Percentiles rank a stretch among this genome's conserved stretches.
Conservation (phyloP, 129 eudicot species). For the Smallanthus sonchifolius region DNA sequence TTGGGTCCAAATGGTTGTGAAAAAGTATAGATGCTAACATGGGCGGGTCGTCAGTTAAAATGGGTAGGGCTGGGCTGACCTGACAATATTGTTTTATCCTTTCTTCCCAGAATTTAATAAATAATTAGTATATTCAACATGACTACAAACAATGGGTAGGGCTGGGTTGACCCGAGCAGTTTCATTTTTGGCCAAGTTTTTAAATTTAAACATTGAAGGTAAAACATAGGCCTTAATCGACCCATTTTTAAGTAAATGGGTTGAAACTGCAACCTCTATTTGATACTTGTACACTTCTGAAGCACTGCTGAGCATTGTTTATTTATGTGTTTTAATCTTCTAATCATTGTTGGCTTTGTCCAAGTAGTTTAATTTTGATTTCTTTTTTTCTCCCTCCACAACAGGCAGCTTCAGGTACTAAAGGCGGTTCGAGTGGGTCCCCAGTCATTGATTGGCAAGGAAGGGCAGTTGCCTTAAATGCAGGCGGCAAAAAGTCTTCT, state of each 20-base stretch:
- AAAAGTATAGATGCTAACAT: not conserved
- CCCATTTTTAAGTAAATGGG: not conserved
- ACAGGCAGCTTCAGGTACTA: constrained; percentile 99
- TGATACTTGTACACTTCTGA: not conserved
- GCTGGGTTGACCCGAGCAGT: not conserved
- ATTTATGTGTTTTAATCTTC: not conserved
- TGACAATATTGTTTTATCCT: not conserved
- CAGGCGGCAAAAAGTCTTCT: constrained; percentile 75
- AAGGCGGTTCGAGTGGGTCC: constrained; percentile 99
- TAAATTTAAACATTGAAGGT: not conserved
- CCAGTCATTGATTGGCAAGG: constrained; percentile 98
- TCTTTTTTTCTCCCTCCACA: not conserved
- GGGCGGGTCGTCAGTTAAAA: not conserved
- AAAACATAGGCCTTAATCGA: not conserved
- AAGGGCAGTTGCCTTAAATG: constrained; percentile 94
- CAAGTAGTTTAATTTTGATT: constrained; percentile 9
- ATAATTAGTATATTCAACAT: not conserved
- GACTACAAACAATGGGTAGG: not conserved
- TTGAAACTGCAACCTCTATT: not conserved
- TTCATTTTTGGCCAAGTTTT: not conserved
- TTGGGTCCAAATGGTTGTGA: constrained; percentile 5
- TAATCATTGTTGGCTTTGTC: not conserved
- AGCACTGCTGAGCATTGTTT: not conserved
- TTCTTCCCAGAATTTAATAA: not conserved
- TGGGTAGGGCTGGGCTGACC: not conserved